Conservation (phyloP, 768 basidiomycete species). For the Gautieria morchelliformis region DNA sequence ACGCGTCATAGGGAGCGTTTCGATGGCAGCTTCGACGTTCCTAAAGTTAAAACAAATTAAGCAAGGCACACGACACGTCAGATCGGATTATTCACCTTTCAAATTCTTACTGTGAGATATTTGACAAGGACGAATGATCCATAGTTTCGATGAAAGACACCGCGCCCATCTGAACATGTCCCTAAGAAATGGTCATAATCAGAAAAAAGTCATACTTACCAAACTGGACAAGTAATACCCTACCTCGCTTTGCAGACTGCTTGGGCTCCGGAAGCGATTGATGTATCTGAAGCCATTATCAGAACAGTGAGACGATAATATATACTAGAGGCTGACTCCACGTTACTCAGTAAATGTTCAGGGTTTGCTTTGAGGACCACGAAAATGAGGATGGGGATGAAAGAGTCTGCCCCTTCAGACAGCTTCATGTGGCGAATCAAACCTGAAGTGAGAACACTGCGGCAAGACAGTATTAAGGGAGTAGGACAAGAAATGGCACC, state of each 20-base stretch:
- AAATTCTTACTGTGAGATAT: slow-evolving; percentile 89
- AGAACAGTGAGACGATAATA: neutral
- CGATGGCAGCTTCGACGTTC: slow-evolving; percentile 55
- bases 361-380: slow-evolving; percentile 95
- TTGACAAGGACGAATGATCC: slow-evolving; percentile 92
- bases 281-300: slow-evolving; percentile 60
- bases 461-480: slow-evolving; percentile 5
- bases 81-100: slow-evolving; percentile 43
- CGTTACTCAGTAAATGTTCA: slow-evolving; percentile 84
- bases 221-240: slow-evolving; percentile 96
- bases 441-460: slow-evolving; percentile 35
- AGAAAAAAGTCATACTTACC: slow-evolving; percentile 31
- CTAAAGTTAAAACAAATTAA: slow-evolving; percentile 16
- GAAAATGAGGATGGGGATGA: slow-evolving; percentile 89
- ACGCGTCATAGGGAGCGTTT: slow-evolving; percentile 30
- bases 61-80: neutral
- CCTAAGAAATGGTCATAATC: neutral
- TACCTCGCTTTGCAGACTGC: slow-evolving; percentile 86
- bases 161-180: slow-evolving; percentile 71
- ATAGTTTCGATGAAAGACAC: slow-evolving; percentile 97
- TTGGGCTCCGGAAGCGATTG: slow-evolving; percentile 84
- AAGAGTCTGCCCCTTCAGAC: slow-evolving; percentile 88
- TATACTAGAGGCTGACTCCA: slow-evolving; percentile 59
- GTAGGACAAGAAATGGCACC: neutral
- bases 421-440: slow-evolving; percentile 78